Evolutionary conservation across 2,329 filamentous ascomycete genomes (phyloP).

Genomic region (Raffaelea ambrosiae): DNA sequence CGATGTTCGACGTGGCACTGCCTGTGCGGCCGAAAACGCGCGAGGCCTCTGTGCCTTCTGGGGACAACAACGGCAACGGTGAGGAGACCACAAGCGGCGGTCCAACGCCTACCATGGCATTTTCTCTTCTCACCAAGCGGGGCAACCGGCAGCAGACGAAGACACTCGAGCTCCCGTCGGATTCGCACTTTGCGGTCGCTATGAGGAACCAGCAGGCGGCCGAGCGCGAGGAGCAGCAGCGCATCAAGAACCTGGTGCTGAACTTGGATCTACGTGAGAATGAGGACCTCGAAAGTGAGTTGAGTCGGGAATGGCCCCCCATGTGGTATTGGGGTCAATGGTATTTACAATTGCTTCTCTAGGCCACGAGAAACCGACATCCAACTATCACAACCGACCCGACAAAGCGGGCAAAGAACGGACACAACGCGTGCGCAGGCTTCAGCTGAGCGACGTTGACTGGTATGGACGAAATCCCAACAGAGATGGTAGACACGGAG

Average conservation of each 20-base stretch:
- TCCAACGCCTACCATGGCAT: conserved; percentile 76
- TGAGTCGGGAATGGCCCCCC: conserved; percentile 11
- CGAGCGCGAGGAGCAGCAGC: conserved; percentile 91
- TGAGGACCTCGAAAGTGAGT: conserved; percentile 73
- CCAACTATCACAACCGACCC: conserved; percentile 44
- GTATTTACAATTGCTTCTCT: conserved; percentile 10
- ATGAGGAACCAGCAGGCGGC: conserved; percentile 95
- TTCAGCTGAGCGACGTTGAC: conserved; percentile 94
- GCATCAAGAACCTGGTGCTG: conserved; percentile 94
- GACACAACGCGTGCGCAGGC: conserved; percentile 75
- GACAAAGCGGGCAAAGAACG: conserved; percentile 54
- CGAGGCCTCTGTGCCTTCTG: conserved; percentile 33
- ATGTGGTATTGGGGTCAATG: background rate
- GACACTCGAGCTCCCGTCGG: conserved; percentile 79
- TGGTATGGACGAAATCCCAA: conserved; percentile 53
- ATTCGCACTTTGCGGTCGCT: conserved; percentile 90
- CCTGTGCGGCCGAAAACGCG: conserved; percentile 70
- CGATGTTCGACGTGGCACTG: conserved; percentile 92
- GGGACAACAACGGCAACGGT: background rate
- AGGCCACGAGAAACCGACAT: conserved; percentile 41
- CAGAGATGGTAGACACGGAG: background rate
- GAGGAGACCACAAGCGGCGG: conserved; percentile 1
- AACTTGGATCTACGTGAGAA: conserved; percentile 89
- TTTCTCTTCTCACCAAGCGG: conserved; percentile 89
- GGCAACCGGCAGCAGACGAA: conserved; percentile 96